phyloP scores from a whole-genome alignment of 805 yeast species.

The Kodamaea neixiangensis region DNA sequence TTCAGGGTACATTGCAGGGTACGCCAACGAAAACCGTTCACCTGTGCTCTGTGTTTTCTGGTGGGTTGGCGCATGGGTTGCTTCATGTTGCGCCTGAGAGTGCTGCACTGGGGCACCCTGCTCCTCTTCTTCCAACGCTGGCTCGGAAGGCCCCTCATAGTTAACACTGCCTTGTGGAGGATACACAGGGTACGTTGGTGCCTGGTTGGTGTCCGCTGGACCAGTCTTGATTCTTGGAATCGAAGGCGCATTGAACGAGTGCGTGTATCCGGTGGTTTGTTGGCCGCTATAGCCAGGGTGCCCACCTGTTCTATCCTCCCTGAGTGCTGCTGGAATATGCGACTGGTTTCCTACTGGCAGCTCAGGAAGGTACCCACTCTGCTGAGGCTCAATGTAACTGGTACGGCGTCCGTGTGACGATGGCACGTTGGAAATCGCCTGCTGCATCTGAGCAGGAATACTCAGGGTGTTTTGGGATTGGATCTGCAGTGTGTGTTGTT shows the following conservation, averaged over 20 bases:
- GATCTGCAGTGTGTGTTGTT: not conserved
- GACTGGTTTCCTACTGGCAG: not conserved
- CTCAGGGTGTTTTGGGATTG: not conserved
- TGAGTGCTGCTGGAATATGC: not conserved
- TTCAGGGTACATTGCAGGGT: not conserved
- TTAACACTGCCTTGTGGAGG: not conserved
- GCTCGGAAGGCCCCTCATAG: slow-evolving; percentile 14
- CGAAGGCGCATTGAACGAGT: slow-evolving; percentile 1
- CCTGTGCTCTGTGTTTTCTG: not conserved
- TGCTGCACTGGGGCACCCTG: not conserved
- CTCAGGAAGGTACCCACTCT: not conserved
- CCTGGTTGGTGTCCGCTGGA: not conserved
- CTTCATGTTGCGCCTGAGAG: not conserved
- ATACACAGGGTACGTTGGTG: not conserved
- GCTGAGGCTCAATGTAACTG: not conserved
- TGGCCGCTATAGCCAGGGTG: slow-evolving; percentile 5
- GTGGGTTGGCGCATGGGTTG: not conserved
- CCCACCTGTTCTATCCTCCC: slow-evolving; percentile 6
- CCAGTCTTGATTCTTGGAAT: not conserved
- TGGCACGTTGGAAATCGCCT: not conserved
- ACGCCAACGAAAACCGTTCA: not conserved
- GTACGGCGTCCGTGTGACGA: not conserved
- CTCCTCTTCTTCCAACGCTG: slow-evolving; percentile 13
- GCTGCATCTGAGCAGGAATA: slow-evolving; percentile 1
- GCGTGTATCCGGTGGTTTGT: not conserved